phyloP scores from a whole-genome alignment of 2,329 filamentous ascomycete species.

The Shiraia sp. region DNA sequence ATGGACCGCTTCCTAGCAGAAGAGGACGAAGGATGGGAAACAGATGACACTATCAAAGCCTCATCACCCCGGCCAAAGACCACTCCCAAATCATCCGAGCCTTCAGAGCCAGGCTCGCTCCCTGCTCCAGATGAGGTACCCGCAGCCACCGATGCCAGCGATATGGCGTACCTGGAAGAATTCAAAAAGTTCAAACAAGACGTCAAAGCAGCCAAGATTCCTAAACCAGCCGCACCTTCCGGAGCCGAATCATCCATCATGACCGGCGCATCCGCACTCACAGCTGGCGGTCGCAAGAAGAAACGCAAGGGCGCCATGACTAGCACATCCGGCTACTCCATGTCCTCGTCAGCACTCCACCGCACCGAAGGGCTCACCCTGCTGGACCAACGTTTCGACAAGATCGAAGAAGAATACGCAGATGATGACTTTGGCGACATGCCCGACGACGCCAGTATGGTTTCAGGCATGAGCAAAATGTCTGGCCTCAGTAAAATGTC shows the following conservation, averaged over 20 bases:
- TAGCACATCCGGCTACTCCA: slow-evolving; percentile 83
- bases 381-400: slow-evolving; percentile 89
- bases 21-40: slow-evolving; percentile 89
- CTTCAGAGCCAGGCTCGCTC: slow-evolving; percentile 54
- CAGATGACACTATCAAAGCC: slow-evolving; percentile 83
- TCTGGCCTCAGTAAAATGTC: slow-evolving; percentile 51
- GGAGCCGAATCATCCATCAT: slow-evolving; percentile 71
- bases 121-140: slow-evolving; percentile 40
- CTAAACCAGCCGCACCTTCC: slow-evolving; percentile 56
- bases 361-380: slow-evolving; percentile 85
- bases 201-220: slow-evolving; percentile 52
- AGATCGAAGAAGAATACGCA: slow-evolving; percentile 80
- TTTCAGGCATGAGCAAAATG: slow-evolving; percentile 55
- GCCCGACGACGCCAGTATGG: slow-evolving; percentile 51
- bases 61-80: slow-evolving; percentile 45
- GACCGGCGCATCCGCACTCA: slow-evolving; percentile 71
- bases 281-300: slow-evolving; percentile 76
- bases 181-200: slow-evolving; percentile 95
- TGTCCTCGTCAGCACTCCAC: slow-evolving; percentile 85
- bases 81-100: slow-evolving; percentile 35
- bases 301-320: slow-evolving; percentile 95
- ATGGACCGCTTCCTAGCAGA: slow-evolving; percentile 52
- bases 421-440: slow-evolving; percentile 37
- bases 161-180: slow-evolving; percentile 86
- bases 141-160: slow-evolving; percentile 49